Evolutionary conservation across 2,329 filamentous ascomycete species (phyloP), one percentile per base, ranked within the genome.

Genomic region (Aspergillus awamori): DNA sequence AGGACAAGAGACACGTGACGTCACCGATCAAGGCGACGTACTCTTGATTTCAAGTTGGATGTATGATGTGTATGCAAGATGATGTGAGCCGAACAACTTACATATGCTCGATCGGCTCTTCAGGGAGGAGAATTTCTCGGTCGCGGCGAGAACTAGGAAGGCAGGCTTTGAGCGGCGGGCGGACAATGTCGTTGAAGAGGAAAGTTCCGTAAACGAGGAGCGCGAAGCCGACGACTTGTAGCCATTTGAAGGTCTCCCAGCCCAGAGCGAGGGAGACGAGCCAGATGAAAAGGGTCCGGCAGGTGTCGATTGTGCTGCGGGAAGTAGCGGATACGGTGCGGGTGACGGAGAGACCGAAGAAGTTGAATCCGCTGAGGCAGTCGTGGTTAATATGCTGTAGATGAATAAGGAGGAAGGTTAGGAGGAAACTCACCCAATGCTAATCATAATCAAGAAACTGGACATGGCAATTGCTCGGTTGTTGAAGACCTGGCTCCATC

Each of bases 161-260:
- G 63, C 85, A 89, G 56, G 84, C 86, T 74, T 87, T 86, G 62
- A 96, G 80, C 1, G 95, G 95, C 22, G 93, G 92, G 62, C 87
- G 83, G n/a, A 98, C 85, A 61, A 99, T 87, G 64, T 96, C 93
- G 77, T 98, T 98, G 83, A 98, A 98, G 45, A 98, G 76, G 77
- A 97, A 97, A 2, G 94, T 99, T 67, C 95, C 96, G 74, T 97
- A 99, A 13, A 99, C 95, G 38, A 99, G 84, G 66, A 97, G 80
- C 1, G 81, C 90, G 69, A 99, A 99, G 1, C 95, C 95, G 3
- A 87, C 76, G 13, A 99, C 92, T 79, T 99, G 95, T 6, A 99
- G 85, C 90, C 92, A 96, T 80, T 98, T 98, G 86, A 99, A 98
- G 0, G 87, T 89, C 80, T 99, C 95, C 95, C 95, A 99, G 63